Evolutionary conservation across 1,284 basidiomycete species (phyloP).

Genomic region (Apiotrichum sp.): DNA sequence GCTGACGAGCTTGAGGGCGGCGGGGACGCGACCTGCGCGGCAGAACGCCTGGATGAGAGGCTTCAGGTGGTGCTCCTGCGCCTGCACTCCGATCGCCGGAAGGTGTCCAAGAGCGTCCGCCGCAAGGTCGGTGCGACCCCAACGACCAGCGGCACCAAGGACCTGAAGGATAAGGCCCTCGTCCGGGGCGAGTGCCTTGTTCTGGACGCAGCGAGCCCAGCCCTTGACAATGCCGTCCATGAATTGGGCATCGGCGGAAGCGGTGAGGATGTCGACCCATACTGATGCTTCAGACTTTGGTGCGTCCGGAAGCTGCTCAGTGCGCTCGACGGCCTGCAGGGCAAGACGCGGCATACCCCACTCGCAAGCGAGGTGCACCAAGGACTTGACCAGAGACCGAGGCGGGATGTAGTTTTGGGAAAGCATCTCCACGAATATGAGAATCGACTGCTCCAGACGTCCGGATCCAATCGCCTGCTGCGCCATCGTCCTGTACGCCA

Average conservation of each 20-base stretch:
- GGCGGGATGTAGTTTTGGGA: constrained; percentile 17
- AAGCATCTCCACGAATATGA: constrained; percentile 32
- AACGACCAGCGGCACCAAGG: constrained; percentile 64
- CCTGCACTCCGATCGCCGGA: constrained; percentile 50
- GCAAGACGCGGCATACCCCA: constrained; percentile 33
- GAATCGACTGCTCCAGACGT: constrained; percentile 28
- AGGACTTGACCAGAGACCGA: constrained; percentile 9
- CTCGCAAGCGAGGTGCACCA: constrained; percentile 28
- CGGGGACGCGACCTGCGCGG: constrained; percentile 34
- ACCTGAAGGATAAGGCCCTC: constrained; percentile 67
- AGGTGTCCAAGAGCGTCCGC: constrained; percentile 58
- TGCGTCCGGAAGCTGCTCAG: constrained; percentile 14
- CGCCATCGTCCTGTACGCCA: constrained; percentile 24
- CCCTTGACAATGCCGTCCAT: constrained; percentile 58
- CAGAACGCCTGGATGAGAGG: constrained; percentile 45
- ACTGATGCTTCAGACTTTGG: constrained; percentile 9
- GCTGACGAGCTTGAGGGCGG: constrained; percentile 35
- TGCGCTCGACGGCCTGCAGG: constrained; percentile 24
- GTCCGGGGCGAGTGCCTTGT: constrained; percentile 57
- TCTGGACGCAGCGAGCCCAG: constrained; percentile 59
- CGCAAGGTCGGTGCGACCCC: constrained; percentile 64
- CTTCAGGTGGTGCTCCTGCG: constrained; percentile 53
- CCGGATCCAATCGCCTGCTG: constrained; percentile 7
- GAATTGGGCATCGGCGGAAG: constrained; percentile 44
- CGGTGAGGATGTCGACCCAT: constrained; percentile 34